phyloP scores from a whole-genome alignment of 2,329 filamentous ascomycete species.

The Alternaria postmessia region DNA sequence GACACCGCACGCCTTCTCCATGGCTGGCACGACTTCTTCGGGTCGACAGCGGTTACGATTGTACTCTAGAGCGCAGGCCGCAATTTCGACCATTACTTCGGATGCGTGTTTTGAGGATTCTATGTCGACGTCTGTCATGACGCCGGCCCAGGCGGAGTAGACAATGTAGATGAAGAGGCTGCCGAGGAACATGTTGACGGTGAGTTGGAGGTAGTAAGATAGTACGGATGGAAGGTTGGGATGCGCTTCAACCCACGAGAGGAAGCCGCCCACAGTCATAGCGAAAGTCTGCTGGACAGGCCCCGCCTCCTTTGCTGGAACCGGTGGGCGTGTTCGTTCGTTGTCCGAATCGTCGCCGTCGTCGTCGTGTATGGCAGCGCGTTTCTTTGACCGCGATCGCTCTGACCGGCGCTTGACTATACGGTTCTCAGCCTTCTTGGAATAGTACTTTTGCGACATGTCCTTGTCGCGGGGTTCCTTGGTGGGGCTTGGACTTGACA shows the following conservation, averaged over 20 bases:
- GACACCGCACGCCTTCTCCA: constrained; percentile 75
- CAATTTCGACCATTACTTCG: constrained; percentile 75
- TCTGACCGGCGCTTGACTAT: constrained; percentile 43
- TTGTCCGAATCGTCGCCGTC: constrained; percentile 40
- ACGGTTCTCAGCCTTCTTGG: constrained; percentile 51
- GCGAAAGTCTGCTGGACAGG: constrained; percentile 32
- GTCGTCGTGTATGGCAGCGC: constrained; percentile 20
- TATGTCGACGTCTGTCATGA: constrained; percentile 77
- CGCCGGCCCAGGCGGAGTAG: constrained; percentile 72
- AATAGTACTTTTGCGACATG: constrained; percentile 40
- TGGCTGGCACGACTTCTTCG: constrained; percentile 72
- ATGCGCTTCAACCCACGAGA: constrained; percentile 70
- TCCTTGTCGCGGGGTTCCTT: constrained; percentile 43
- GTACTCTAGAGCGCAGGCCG: constrained; percentile 76
- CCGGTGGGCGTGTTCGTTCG: constrained; percentile 14
- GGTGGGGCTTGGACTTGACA: constrained; percentile 49
- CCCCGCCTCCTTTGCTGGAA: constrained; percentile 6
- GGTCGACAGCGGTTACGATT: constrained; percentile 77
- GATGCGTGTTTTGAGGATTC: constrained; percentile 74
- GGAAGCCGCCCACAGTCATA: constrained; percentile 57
- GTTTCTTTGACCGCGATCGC: constrained; percentile 38
- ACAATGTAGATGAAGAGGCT: constrained; percentile 69
- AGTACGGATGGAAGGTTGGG: constrained; percentile 71
- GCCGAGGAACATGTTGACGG: constrained; percentile 71
- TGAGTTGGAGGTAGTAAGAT: constrained; percentile 71